A percentile compares a stretch with the other conserved stretches of the same genome.
Conservation (phyloP, 192 early-diverging fungal species). For the Linnemannia hyalina region DNA sequence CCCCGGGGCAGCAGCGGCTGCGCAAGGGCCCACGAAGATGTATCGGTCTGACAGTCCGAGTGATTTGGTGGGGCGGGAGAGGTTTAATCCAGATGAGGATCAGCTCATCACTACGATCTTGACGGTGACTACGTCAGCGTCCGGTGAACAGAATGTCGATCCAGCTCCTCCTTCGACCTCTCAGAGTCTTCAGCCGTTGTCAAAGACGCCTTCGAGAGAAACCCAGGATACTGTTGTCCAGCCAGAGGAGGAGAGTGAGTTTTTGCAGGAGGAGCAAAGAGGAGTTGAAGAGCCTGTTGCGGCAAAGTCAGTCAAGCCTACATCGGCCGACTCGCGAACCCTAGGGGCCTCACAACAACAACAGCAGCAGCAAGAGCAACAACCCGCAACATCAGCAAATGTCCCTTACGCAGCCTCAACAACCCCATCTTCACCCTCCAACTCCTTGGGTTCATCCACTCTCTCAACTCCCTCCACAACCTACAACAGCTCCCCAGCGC, state of each 20-base stretch:
- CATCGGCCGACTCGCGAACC: not conserved
- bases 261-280: not conserved
- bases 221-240: not conserved
- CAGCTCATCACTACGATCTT: constrained; percentile 15
- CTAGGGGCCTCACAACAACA: not conserved
- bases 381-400: not conserved
- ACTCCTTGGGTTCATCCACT: constrained; percentile 20
- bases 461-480: constrained; percentile 28
- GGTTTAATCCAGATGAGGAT: constrained; percentile 53
- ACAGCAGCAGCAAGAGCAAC: not conserved
- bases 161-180: not conserved
- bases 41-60: constrained; percentile 35
- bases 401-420: constrained; percentile 8
- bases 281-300: not conserved
- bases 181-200: not conserved
- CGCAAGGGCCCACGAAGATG: not conserved
- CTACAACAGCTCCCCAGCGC: constrained; percentile 25
- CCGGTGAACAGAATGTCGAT: not conserved
- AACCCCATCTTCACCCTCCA: constrained; percentile 28
- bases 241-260: not conserved
- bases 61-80: constrained; percentile 34
- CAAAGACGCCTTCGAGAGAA: not conserved
- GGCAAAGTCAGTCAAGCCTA: not conserved
- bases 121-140: not conserved
- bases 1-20: too few relatives aligned